A percentile compares a stretch with the other conserved stretches of the same genome.
Evolutionary conservation across 1,139 yeast genomes (phyloP).

Genomic region (Kodamaea derodonti): DNA sequence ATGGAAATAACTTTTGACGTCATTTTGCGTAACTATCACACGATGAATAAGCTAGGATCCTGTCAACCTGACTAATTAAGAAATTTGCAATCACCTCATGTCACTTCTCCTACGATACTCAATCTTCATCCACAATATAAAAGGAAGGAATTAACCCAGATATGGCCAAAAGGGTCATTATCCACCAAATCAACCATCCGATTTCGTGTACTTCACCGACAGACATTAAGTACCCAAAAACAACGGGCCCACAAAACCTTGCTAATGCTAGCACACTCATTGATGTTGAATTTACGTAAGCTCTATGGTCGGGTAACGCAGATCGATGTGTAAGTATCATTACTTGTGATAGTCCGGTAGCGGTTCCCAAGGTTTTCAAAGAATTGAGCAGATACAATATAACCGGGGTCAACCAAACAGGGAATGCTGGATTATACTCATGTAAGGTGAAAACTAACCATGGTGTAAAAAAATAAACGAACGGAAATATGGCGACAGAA

Average conservation of each 20-base stretch:
- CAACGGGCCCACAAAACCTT: conserved; percentile 20
- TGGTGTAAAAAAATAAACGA: conserved; percentile 48
- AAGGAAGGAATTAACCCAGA: conserved; percentile 16
- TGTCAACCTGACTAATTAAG: too few species aligned
- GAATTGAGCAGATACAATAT: conserved; percentile 26
- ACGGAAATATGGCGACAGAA: conserved; percentile 41
- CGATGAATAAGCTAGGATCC: too few species aligned
- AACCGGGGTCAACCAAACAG: conserved; percentile 21
- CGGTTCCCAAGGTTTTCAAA: conserved; percentile 16
- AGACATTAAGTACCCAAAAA: conserved; percentile 19
- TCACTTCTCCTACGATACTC: not conserved
- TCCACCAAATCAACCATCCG: conserved; percentile 21
- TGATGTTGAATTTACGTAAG: conserved; percentile 21
- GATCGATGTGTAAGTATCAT: conserved; percentile 22
- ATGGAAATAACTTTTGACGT: too few species aligned
- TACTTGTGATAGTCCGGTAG: conserved; percentile 20
- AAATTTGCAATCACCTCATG: not conserved
- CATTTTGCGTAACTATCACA: too few species aligned
- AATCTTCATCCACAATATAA: conserved; percentile 15
- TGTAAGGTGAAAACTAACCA: conserved; percentile 42
- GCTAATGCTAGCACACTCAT: conserved; percentile 22
- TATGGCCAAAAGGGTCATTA: conserved; percentile 16
- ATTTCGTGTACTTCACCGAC: conserved; percentile 13
- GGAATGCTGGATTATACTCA: conserved; percentile 23
- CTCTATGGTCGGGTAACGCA: conserved; percentile 20